phyloP scores from a whole-genome alignment of 495 filamentous ascomycete species.

The Xylaria acuta region DNA sequence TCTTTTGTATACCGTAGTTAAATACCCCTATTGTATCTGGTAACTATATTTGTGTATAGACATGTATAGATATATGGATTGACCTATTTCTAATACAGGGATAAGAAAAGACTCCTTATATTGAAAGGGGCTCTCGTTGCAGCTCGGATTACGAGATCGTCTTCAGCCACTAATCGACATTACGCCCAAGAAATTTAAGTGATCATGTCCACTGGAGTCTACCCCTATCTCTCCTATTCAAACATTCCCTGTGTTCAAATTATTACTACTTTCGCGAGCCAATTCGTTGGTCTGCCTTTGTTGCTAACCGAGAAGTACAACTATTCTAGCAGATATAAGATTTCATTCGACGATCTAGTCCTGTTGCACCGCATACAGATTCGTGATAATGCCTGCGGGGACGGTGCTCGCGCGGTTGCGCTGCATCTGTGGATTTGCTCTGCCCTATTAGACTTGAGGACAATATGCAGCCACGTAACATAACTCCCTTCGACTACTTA shows the following conservation, averaged over 20 bases:
- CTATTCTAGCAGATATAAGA: background rate
- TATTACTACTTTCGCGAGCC: background rate
- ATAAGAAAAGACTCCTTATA: background rate
- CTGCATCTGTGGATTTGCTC: conserved; percentile 5
- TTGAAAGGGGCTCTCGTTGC: background rate
- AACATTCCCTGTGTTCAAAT: background rate
- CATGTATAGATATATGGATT: background rate
- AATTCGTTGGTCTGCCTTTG: background rate
- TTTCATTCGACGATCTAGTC: background rate
- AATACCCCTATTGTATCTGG: too few relatives aligned
- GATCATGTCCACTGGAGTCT: too few relatives aligned
- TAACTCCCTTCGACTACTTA: background rate
- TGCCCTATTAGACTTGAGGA: background rate
- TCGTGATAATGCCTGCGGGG: background rate
- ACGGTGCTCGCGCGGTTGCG: background rate
- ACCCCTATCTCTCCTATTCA: background rate
- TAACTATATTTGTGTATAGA: too few relatives aligned
- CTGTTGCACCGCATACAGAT: background rate
- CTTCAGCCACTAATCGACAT: background rate
- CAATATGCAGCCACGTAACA: background rate
- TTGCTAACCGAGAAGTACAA: background rate
- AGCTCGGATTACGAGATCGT: background rate
- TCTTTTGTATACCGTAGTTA: too few relatives aligned
- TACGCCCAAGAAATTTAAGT: background rate
- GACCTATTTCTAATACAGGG: background rate